Evolutionary conservation across 1,139 yeast genomes (phyloP).

Genomic region (Suhomyces yuchorum): DNA sequence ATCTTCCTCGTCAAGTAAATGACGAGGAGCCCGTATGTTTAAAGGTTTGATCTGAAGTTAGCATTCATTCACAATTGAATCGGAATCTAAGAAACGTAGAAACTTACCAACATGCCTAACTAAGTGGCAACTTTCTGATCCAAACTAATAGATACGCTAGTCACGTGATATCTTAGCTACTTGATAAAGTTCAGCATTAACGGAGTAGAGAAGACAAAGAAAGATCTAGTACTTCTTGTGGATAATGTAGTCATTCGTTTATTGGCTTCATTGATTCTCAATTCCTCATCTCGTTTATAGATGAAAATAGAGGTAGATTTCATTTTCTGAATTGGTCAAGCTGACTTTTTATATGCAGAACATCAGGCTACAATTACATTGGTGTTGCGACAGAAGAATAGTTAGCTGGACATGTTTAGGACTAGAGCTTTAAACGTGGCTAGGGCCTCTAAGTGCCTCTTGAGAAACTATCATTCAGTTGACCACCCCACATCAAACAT

Average conservation of each 20-base stretch:
- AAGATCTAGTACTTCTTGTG: too few relatives aligned
- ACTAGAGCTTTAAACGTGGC: slow-evolving; percentile 5
- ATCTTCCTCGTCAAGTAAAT: slow-evolving; percentile 51
- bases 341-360: slow-evolving; percentile 3
- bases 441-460: background rate
- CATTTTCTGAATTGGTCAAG: too few relatives aligned
- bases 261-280: too few relatives aligned
- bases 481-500: slow-evolving; percentile 39
- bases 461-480: slow-evolving; percentile 34
- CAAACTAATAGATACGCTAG: too few relatives aligned
- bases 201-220: too few relatives aligned
- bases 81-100: background rate
- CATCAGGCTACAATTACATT: slow-evolving; percentile 1
- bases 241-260: too few relatives aligned
- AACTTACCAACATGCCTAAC: slow-evolving; percentile 9
- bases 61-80: background rate
- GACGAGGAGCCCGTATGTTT: slow-evolving; percentile 52
- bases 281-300: too few relatives aligned
- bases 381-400: background rate
- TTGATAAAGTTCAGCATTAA: too few relatives aligned
- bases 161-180: too few relatives aligned
- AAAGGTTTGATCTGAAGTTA: slow-evolving; percentile 54
- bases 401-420: slow-evolving; percentile 6
- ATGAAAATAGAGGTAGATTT: too few relatives aligned
- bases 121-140: background rate